Base-by-base conservation (phyloP, 306 rosid genomes). In the Lithocarpus polystachyus region DNA sequence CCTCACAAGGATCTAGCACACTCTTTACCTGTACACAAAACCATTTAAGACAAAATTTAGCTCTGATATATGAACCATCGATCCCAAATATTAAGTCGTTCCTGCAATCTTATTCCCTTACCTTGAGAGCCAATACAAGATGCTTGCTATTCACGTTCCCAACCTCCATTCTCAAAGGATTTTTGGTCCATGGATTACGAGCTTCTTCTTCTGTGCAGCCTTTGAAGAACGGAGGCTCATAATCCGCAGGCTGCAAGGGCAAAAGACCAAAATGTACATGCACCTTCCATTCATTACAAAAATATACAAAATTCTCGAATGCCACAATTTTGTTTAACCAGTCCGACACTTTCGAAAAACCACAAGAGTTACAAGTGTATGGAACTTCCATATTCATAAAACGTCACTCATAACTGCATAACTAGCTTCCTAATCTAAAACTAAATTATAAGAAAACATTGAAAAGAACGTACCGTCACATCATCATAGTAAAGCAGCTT, bases 121-220 rank as follows among this genome's bases (percentile, higher is more conserved):
- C 99, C 97, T 93, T 93, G 72, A 93, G 96, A 86, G 94, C 89
- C 26, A 96, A 80, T 31, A 93, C 97, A 80, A 93, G 92, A 86
- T 91, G 97, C 92, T 96, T 96, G 92, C 97, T 96, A 88, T 96
- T 96, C 40, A 96, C 98, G 77, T 89, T 91, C 76, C 98, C 99
- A 48, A 93, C 94, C 88, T 96, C 94, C 99, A 93, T 93, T 85
- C 87, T 91, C 84, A 90, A 77, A 68, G 99, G 99, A 80, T 78
- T 90, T 88, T 93, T 91, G 48, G 81, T 82, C 98, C 99, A 93
- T 51, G 90, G 82, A 86, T 89, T 87, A 57, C 71, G 79, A 68
- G 91, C 93, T 89, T 91, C 98, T 71, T 88, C 96, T 78, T 89
- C 96, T 74, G 88, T 15, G 87, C 93, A 96, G 72, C 91, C 77